Evolutionary conservation across 2,329 filamentous ascomycete species (phyloP).

Genomic region (Clonostachys solani): DNA sequence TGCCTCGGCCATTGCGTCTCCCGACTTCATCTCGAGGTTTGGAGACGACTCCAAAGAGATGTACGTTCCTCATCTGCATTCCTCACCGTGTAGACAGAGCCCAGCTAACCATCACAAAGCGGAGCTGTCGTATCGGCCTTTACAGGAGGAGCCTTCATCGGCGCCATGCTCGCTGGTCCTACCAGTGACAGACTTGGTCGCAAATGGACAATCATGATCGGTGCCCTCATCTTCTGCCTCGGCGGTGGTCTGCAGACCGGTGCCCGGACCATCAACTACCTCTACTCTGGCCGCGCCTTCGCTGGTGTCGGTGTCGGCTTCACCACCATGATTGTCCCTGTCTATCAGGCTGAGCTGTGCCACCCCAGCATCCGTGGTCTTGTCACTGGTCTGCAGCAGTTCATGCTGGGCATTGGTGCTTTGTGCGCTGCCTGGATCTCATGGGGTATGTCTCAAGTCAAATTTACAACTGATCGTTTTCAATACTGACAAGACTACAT

Average conservation of each 20-base stretch:
- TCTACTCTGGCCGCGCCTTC: slow-evolving; percentile 67
- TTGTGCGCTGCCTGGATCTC: slow-evolving; percentile 71
- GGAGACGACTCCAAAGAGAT: slow-evolving; percentile 24
- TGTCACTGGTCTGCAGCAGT: slow-evolving; percentile 73
- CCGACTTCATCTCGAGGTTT: slow-evolving; percentile 1
- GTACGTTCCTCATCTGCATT: slow-evolving; percentile 14
- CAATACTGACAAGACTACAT: slow-evolving; percentile 1
- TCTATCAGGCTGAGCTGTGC: slow-evolving; percentile 77
- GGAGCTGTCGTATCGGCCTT: slow-evolving; percentile 69
- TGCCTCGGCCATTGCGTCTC: slow-evolving; percentile 9
- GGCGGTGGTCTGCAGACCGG: slow-evolving; percentile 72
- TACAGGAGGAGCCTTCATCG: slow-evolving; percentile 72
- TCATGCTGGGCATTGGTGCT: slow-evolving; percentile 75
- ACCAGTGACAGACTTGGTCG: slow-evolving; percentile 62
- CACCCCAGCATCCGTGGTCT: slow-evolving; percentile 75
- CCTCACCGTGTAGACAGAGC: background rate
- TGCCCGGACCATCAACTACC: slow-evolving; percentile 50
- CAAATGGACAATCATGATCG: slow-evolving; percentile 66
- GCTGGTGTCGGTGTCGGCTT: slow-evolving; percentile 57
- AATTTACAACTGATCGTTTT: background rate
- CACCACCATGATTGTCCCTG: slow-evolving; percentile 35
- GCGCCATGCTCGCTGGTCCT: slow-evolving; percentile 60
- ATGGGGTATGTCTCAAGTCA: slow-evolving; percentile 44
- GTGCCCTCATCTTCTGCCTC: slow-evolving; percentile 66
- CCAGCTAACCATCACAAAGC: slow-evolving; percentile 21